These are phyloP conservation scores for Metschnikowia similis DNA, from an alignment of 805 yeast species.

Conservation along the genomic window DNA sequence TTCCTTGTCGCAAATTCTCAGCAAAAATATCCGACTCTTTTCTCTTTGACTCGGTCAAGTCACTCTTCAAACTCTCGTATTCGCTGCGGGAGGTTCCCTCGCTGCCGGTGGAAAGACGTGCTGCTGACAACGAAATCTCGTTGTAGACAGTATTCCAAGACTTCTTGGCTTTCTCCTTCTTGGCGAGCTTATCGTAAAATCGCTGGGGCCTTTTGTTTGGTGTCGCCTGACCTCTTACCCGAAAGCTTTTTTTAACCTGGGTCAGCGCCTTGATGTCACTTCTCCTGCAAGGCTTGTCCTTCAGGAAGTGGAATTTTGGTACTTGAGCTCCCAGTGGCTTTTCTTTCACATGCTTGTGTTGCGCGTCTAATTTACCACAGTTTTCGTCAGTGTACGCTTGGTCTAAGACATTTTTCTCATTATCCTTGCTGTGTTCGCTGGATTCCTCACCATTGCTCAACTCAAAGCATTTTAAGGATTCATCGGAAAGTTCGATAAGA, in stretches of 20 bases:
- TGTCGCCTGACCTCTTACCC: constrained; percentile 4
- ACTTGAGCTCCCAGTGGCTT: background rate
- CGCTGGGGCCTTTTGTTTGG: constrained; percentile 3
- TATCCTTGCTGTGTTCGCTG: background rate
- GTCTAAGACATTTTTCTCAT: background rate
- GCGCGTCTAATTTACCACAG: background rate
- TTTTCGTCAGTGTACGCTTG: background rate
- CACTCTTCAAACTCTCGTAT: constrained; percentile 22
- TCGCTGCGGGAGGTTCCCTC: constrained; percentile 21
- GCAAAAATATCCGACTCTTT: constrained; percentile 19
- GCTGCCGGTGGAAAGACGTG: constrained; percentile 32
- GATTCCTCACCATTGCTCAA: background rate
- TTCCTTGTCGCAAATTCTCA: constrained; percentile 17
- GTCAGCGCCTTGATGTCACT: constrained; percentile 1
- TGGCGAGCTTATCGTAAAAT: constrained; percentile 1
- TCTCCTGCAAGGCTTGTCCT: background rate
- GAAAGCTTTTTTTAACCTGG: constrained; percentile 5
- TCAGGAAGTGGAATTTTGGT: background rate
- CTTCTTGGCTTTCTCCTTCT: constrained; percentile 2
- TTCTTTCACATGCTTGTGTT: background rate
- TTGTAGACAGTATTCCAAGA: constrained; percentile 32
- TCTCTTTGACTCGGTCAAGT: constrained; percentile 24
- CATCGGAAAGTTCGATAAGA: constrained; percentile 2
- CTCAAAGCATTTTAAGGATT: background rate
- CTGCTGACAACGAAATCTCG: constrained; percentile 34